Evolutionary conservation across 768 basidiomycete species (phyloP).

Genomic region (Collybia mongolica): DNA sequence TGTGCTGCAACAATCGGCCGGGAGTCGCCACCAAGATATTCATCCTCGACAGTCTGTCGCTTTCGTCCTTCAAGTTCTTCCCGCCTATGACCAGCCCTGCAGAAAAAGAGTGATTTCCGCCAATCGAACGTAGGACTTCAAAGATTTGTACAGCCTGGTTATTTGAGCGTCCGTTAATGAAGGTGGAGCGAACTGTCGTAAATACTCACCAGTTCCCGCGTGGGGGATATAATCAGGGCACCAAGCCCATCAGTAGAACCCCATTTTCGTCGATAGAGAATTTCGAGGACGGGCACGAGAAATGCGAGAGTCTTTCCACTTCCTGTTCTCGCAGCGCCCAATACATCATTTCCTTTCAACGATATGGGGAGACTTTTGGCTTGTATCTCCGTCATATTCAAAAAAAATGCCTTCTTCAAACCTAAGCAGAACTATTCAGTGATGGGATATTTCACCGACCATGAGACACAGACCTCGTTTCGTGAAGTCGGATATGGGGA

Average conservation of each 20-base stretch:
- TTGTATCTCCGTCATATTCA: constrained; percentile 91
- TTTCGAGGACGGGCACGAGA: constrained; percentile 88
- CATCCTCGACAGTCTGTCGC: constrained; percentile 86
- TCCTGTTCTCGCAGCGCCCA: constrained; percentile 94
- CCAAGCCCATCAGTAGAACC: constrained; percentile 91
- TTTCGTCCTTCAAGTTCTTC: constrained; percentile 92
- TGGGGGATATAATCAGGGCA: constrained; percentile 91
- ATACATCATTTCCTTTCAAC: constrained; percentile 92
- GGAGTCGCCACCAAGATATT: constrained; percentile 99
- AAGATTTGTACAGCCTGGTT: constrained; percentile 95
- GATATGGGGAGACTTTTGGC: constrained; percentile 87
- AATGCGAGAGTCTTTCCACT: constrained; percentile 98
- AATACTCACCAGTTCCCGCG: constrained; percentile 78
- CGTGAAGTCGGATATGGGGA: constrained; percentile 77
- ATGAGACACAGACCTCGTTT: constrained; percentile 53
- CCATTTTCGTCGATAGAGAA: constrained; percentile 89
- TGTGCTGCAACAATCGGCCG: constrained; percentile 91
- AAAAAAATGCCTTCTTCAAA: constrained; percentile 83
- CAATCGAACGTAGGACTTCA: constrained; percentile 91
- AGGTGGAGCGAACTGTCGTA: neutral
- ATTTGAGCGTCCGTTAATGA: neutral
- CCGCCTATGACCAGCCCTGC: constrained; percentile 96
- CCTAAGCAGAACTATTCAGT: constrained; percentile 41
- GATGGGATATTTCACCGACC: neutral
- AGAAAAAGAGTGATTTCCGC: constrained; percentile 87